Evolutionary conservation across 2,329 filamentous ascomycete genomes (phyloP), one percentile per base, ranked within the genome.

Genomic region (Diaporthe longicolla): DNA sequence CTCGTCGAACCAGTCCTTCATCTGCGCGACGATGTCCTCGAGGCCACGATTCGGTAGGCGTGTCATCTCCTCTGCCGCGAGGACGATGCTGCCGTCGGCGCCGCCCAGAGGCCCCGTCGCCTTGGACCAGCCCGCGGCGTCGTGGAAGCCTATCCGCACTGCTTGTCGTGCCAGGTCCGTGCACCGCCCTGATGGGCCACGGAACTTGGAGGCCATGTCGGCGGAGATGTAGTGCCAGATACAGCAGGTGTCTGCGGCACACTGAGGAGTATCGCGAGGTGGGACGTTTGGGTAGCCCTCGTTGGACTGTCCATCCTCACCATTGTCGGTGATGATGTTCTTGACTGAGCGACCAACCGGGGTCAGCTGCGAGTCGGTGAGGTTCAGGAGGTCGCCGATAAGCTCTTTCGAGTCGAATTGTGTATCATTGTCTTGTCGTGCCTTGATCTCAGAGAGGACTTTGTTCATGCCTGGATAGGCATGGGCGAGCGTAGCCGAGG

Each of bases 61-160:
- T 37, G 69, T 32, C 37, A 59, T 59, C 26, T 71, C 69, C 29
- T 71, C 69, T 17, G 55, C 5, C 4, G 69, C 37, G 40, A 71
- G 69, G 3, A 71, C 52, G 4, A 71, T 58, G 52, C 54, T 59
- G 7, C 69, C 69, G 15, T 71, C 69, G 1, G 69, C 69, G 0
- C 69, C 69, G 29, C 69, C 69, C 21, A 26, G 17, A 1, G 54
- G 69, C 17, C 52, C 55, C 10, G 69, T 61, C 6, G 17, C 55
- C 15, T 59, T 58, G 29, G 69, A 71, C 15, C 29, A 71, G 1
- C 69, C 69, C 4, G 69, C 69, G 8, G 69, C 69, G 74, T 88
- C 86, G 74, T 88, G 86, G 78, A 88, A 88, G 19, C 85, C 86
- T 26, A 87, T 81, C 1, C 86, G 85, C 48, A 88, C 81, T 13